These are phyloP conservation scores for Nothophoma quercina DNA, from an alignment of 2,329 filamentous ascomycete genomes.

Conservation along the genomic window DNA sequence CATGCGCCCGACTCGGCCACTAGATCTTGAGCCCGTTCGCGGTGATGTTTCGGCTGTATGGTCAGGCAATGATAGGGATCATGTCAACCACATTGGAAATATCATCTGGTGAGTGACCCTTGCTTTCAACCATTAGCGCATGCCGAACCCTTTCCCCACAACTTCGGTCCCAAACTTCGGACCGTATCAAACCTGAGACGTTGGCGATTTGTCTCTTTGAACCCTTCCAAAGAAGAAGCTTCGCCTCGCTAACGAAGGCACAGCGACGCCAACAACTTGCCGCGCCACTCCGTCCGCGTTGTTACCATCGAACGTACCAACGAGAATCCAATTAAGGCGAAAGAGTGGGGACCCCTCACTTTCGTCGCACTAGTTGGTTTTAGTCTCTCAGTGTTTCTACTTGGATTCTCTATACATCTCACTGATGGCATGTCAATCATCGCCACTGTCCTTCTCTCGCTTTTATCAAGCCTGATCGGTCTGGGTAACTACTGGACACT, in stretches of 20 bases:
- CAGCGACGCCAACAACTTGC: constrained; percentile 48
- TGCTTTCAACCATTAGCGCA: not conserved
- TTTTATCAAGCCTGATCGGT: constrained; percentile 59
- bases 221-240: not conserved
- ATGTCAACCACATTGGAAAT: constrained; percentile 59
- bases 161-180: constrained; percentile 3
- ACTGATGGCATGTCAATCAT: constrained; percentile 61
- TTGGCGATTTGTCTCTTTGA: not conserved
- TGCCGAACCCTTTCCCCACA: constrained; percentile 10
- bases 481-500: constrained; percentile 60
- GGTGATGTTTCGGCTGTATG: constrained; percentile 56
- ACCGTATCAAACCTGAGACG: not conserved
- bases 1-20: constrained; percentile 55
- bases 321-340: constrained; percentile 47
- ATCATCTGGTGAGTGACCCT: constrained; percentile 51
- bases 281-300: constrained; percentile 51
- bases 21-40: constrained; percentile 50
- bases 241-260: not conserved
- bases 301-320: constrained; percentile 48
- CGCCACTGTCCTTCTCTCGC: constrained; percentile 57
- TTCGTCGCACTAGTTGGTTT: constrained; percentile 56
- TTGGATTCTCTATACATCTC: constrained; percentile 54
- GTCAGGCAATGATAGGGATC: constrained; percentile 56
- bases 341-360: constrained; percentile 56
- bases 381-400: constrained; percentile 51